A percentile compares a stretch with the other conserved stretches of the same genome.
Conservation (phyloP, 495 filamentous ascomycete genomes). For the Penicillium antarcticum region DNA sequence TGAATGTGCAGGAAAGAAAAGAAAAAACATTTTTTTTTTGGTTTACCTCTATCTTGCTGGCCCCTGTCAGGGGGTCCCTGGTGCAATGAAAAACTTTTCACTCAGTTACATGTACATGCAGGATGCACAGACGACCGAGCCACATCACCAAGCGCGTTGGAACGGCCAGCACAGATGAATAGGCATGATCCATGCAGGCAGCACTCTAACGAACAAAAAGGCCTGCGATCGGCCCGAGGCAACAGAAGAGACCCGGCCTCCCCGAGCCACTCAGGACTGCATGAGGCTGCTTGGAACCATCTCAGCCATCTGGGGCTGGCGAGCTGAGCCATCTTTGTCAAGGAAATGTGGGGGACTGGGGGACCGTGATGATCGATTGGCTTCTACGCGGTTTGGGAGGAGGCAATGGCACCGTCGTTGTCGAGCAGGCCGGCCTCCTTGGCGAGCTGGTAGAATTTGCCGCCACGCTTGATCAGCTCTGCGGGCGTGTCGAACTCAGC, state of each 20-base stretch:
- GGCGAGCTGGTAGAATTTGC: conserved; percentile 55
- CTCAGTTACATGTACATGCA: conserved; percentile 15
- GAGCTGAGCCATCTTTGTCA: conserved; percentile 1
- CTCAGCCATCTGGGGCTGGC: conserved; percentile 3
- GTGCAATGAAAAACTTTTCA: conserved; percentile 9
- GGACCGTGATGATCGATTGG: conserved; percentile 14
- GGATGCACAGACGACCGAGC: conserved; percentile 18
- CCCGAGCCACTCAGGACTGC: conserved; percentile 23
- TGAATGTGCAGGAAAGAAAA: conserved; percentile 1
- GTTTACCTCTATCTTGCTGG: neutral
- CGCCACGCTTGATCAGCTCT: conserved; percentile 48
- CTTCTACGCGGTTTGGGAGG: conserved; percentile 18
- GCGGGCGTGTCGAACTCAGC: conserved; percentile 58
- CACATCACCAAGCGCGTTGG: conserved; percentile 9
- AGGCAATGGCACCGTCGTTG: conserved; percentile 30
- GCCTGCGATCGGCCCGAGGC: conserved; percentile 15
- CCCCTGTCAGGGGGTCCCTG: conserved; percentile 15
- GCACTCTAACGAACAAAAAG: conserved; percentile 10
- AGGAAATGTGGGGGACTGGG: conserved; percentile 8
- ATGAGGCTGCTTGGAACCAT: conserved; percentile 5
- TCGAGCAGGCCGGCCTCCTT: conserved; percentile 56
- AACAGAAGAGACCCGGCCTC: conserved; percentile 12
- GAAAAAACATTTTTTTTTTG: neutral
- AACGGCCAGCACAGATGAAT: conserved; percentile 5
- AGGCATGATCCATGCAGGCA: conserved; percentile 16